A percentile compares a stretch with the other conserved stretches of the same genome.
Conservation (phyloP, 441 rosid genomes). For the Pelargonium myrrhifolium region DNA sequence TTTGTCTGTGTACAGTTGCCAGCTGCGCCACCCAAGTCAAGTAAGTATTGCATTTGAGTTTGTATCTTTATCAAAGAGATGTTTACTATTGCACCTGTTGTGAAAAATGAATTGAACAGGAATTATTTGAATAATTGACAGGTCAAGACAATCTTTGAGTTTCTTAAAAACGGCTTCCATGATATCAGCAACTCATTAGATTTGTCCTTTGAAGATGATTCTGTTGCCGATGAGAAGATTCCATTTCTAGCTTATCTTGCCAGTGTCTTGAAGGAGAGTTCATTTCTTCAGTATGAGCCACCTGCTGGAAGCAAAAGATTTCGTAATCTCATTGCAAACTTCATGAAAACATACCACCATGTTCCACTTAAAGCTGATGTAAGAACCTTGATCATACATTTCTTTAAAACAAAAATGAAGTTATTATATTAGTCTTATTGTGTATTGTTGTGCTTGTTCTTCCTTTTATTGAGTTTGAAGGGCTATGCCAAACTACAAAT, state of each 20-base stretch:
- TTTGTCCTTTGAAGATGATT: conserved; percentile 81
- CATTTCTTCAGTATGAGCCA: conserved; percentile 78
- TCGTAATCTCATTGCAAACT: conserved; percentile 73
- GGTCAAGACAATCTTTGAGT: conserved; percentile 86
- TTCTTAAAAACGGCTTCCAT: conserved; percentile 78
- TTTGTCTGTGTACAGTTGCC: conserved; percentile 90
- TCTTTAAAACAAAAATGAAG: neutral
- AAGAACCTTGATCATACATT: conserved; percentile 24
- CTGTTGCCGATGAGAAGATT: conserved; percentile 96
- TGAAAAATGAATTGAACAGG: neutral
- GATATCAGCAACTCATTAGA: conserved; percentile 88
- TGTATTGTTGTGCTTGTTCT: too few relatives aligned
- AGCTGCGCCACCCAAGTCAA: conserved; percentile 85
- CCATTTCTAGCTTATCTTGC: conserved; percentile 94
- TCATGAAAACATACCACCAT: conserved; percentile 87
- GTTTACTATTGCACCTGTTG: conserved; percentile 7
- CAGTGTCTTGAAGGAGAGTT: conserved; percentile 48
- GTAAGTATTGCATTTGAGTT: conserved; percentile 29
- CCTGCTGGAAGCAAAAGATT: conserved; percentile 86
- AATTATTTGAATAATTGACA: conserved; percentile 31
- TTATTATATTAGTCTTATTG: neutral
- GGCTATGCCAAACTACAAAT: too few relatives aligned
- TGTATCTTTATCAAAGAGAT: conserved; percentile 9
- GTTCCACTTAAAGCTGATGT: conserved; percentile 78
- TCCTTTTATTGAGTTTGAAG: too few relatives aligned